Conservation (phyloP, 176 grass and related monocot genomes). For the Carex parvula region DNA sequence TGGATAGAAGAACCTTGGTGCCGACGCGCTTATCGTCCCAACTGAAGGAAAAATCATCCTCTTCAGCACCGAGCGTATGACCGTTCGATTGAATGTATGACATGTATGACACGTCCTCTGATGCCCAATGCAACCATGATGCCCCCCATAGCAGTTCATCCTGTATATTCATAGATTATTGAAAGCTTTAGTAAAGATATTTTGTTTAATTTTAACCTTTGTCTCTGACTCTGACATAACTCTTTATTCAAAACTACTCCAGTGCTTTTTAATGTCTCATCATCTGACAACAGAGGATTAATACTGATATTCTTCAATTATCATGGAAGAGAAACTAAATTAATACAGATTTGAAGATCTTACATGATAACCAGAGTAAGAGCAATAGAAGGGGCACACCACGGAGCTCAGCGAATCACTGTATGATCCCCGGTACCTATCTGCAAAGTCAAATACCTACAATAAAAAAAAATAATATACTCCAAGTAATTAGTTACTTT, state of each 20-base stretch:
- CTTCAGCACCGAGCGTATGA: conserved; percentile 40
- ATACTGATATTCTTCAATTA: background rate
- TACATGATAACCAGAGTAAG: conserved; percentile 77
- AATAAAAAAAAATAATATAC: background rate
- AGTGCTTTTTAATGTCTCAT: background rate
- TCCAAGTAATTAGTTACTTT: background rate
- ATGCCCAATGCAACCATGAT: conserved; percentile 60
- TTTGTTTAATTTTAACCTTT: background rate
- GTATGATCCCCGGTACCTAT: conserved; percentile 55
- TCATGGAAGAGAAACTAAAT: background rate
- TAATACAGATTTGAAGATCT: background rate
- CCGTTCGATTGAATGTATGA: conserved; percentile 73
- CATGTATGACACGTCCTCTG: conserved; percentile 42
- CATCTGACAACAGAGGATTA: background rate
- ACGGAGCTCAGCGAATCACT: conserved; percentile 67
- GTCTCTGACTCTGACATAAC: background rate
- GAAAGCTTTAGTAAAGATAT: background rate
- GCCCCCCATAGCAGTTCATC: conserved; percentile 75
- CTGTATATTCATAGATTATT: conserved; percentile 4
- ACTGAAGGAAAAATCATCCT: conserved; percentile 76
- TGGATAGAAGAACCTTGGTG: conserved; percentile 68
- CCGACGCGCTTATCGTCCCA: conserved; percentile 78
- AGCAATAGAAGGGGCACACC: conserved; percentile 60
- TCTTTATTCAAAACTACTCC: background rate
- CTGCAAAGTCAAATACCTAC: conserved; percentile 67